phyloP scores from a whole-genome alignment of 1,284 basidiomycete species.

The Cronartium quercuum region DNA sequence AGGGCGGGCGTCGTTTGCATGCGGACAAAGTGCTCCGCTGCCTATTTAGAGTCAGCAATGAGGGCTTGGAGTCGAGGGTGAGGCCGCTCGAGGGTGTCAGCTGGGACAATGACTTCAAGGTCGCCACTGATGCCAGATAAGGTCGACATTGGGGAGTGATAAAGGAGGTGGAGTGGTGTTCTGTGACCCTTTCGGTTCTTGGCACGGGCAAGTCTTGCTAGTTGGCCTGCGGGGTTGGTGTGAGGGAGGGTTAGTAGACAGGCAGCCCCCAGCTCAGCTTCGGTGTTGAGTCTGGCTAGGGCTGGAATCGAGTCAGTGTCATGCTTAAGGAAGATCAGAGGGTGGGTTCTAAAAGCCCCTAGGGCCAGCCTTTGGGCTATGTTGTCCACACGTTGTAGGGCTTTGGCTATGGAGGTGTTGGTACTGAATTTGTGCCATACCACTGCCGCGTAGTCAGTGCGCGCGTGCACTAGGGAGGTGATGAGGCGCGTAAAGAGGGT shows the following conservation, averaged over 20 bases:
- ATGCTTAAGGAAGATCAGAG: background rate
- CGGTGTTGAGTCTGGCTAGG: background rate
- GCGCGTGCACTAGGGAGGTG: background rate
- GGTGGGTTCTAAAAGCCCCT: background rate
- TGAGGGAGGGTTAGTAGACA: background rate
- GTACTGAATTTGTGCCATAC: background rate
- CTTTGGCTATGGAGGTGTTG: background rate
- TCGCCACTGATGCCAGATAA: no score
- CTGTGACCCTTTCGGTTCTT: no score
- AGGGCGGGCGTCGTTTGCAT: no score
- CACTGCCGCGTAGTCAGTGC: background rate
- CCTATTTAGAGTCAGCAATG: no score
- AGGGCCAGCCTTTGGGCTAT: background rate
- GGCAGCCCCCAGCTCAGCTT: background rate
- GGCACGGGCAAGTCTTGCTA: no score
- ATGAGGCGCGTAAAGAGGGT: background rate
- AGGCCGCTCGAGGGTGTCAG: no score
- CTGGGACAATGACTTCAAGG: no score
- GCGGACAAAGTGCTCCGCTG: no score
- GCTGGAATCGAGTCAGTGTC: background rate
- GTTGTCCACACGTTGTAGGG: background rate
- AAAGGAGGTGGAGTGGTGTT: no score
- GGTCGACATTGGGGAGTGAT: no score
- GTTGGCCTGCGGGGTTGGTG: background rate
- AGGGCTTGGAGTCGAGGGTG: no score